Conservation (phyloP, 2,329 filamentous ascomycete species). For the Pezicula neosporulosa region DNA sequence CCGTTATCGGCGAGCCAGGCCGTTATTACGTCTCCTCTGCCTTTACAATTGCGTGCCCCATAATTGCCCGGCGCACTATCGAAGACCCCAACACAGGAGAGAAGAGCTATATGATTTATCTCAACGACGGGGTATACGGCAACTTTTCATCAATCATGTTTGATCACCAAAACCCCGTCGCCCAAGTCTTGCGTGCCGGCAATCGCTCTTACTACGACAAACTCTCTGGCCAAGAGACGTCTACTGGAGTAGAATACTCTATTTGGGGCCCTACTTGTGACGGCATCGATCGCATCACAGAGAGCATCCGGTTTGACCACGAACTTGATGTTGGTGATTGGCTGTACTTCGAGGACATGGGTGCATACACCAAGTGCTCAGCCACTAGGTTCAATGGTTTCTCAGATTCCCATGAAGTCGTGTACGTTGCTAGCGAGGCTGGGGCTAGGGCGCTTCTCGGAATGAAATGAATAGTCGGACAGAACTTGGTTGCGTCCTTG, state of each 20-base stretch:
- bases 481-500: not conserved
- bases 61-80: slow-evolving; percentile 92
- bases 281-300: slow-evolving; percentile 90
- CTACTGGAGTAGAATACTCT: slow-evolving; percentile 73
- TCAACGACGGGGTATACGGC: slow-evolving; percentile 97
- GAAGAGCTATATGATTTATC: slow-evolving; percentile 90
- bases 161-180: slow-evolving; percentile 89
- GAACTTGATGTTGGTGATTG: slow-evolving; percentile 90
- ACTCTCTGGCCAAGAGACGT: slow-evolving; percentile 42
- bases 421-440: slow-evolving; percentile 93
- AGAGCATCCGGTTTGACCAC: slow-evolving; percentile 73
- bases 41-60: slow-evolving; percentile 91
- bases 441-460: slow-evolving; percentile 72
- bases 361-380: slow-evolving; percentile 96
- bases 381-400: slow-evolving; percentile 98
- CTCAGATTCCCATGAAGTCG: slow-evolving; percentile 83
- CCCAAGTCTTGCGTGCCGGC: slow-evolving; percentile 70
- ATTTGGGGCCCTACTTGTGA: slow-evolving; percentile 99
- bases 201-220: slow-evolving; percentile 57
- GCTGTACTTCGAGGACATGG: slow-evolving; percentile 99
- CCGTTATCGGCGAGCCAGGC: slow-evolving; percentile 92
- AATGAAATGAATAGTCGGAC: slow-evolving; percentile 14
- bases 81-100: slow-evolving; percentile 62
- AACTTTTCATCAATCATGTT: slow-evolving; percentile 99
- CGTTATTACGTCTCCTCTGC: slow-evolving; percentile 93